Evolutionary conservation across 2,329 filamentous ascomycete genomes (phyloP), one percentile per base, ranked within the genome.

Genomic region (Macrophomina tecta): DNA sequence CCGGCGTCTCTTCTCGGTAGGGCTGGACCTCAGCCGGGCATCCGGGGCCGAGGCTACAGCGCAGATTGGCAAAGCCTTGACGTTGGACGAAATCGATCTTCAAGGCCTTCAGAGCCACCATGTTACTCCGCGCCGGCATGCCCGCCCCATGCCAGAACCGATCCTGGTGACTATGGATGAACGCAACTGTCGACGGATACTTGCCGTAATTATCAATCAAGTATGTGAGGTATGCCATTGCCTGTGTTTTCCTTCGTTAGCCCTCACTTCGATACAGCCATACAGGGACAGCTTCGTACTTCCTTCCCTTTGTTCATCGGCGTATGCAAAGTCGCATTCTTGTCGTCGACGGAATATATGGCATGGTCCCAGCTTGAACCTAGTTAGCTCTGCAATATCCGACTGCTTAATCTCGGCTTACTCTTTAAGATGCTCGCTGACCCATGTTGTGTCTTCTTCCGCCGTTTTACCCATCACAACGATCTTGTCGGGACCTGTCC

Each of bases 21-120:
- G 76, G 77, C 18, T 77, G 72, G n/a, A 81, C 70, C 55, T 77
- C 79, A 5, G 73, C 75, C 12, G 79, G 80, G 67, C 80, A 82
- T 18, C 79, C 79, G 0, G 77, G 74, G 36, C 71, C 69, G 46
- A 71, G 70, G 14, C 75, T 72, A 70, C 81, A 82, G 12, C 76
- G 74, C 40, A 82, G 71, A 64, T 79, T 79, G 3, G 77, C 77
- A 66, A 78, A 82, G 16, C 80, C 81, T 1, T 74, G 70, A 2
- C 73, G 68, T 49, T 76, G 73, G 34, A 82, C 73, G n/a, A 75
- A 76, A 32, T 77, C 73, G 28, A 77, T 71, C 9, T 77, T 75
- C 12, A 82, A 72, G 45, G 72, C 72, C 12, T 69, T 48, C 4
- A 74, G 66, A 1, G 64, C 53, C 34, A 36, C 38, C 64, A 51